Evolutionary conservation across 257 asterid species (phyloP), one percentile per base, ranked within the genome.

Genomic region (Ehretia macrophylla): DNA sequence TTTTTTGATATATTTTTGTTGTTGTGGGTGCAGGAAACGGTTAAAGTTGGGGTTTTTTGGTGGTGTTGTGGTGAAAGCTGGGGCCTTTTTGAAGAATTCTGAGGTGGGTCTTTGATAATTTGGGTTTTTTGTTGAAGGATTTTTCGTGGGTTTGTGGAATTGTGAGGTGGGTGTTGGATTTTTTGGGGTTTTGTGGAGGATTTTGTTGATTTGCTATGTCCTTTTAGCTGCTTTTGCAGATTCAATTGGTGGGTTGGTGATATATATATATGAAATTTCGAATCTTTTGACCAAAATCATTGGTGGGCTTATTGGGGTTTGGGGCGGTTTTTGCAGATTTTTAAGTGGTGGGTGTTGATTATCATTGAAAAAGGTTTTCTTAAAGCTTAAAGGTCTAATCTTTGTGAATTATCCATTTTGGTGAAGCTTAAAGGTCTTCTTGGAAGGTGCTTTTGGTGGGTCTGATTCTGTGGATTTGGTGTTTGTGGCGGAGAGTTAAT

Each of bases 401-500:
- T 59, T 68, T 59, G 40, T 48, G 38, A 19, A 48, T 17, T 48
- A 11, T 55, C 35, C 64, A 17, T n/a, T 32, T 46, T 20, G 37
- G 32, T 38, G 62, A 35, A 50, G 63, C 17, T 54, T 32, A 14
- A 57, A 4, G 37, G 20, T 39, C 5, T 55, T 37, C 14, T 58
- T 49, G 27, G 19, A 12, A 32, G 32, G 44, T 52, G 20, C 11
- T 61, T 50, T 42, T 20, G 16, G 10, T 14, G 35, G 47, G 14
- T 40, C 11, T 51, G 42, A 22, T 54, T 13, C 17, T 32, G 35
- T 49, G 32, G 23, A 38, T 62, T 11, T 17, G 17, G 22, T 8
- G 35, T 46, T 54, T 39, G 62, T 56, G 51, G n/a, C n/a, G n/a
- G 72, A 57, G 58, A 55, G 61, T 56, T 55, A 44, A 40, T 32